phyloP scores from a whole-genome alignment of 2,329 filamentous ascomycete species.

The Diaporthe humulicola region DNA sequence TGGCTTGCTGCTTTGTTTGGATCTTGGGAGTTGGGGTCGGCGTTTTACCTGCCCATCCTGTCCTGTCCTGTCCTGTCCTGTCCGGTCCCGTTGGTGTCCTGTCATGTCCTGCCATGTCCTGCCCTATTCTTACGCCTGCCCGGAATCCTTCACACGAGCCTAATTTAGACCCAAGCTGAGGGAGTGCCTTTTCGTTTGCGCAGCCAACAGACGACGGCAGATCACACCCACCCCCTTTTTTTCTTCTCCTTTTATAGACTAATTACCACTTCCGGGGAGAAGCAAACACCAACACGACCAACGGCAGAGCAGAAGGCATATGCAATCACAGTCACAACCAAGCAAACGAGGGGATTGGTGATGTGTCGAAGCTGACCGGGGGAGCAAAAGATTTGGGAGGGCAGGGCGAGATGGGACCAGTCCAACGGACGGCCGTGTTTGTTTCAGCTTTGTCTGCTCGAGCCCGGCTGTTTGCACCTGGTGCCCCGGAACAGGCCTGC shows the following conservation, averaged over 20 bases:
- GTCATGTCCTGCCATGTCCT: background rate
- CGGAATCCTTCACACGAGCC: constrained; percentile 20
- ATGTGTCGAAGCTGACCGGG: constrained; percentile 8
- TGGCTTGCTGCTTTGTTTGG: constrained; percentile 31
- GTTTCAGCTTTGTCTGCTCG: constrained; percentile 28
- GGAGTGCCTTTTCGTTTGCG: background rate
- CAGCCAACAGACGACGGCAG: constrained; percentile 17
- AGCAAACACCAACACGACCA: constrained; percentile 18
- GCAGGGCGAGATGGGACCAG: background rate
- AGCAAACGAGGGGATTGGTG: background rate
- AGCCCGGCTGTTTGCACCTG: constrained; percentile 30
- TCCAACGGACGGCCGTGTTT: constrained; percentile 2
- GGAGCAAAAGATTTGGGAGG: no score
- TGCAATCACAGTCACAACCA: constrained; percentile 9
- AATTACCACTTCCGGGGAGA: background rate
- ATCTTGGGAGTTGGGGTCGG: constrained; percentile 2
- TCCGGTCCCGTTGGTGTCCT: no score
- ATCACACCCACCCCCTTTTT: constrained; percentile 9
- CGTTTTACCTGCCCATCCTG: constrained; percentile 4
- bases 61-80: background rate
- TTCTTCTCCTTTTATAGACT: no score
- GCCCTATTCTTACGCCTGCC: constrained; percentile 5
- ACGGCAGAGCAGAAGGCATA: background rate
- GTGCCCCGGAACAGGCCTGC: constrained; percentile 4
- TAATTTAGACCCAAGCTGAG: constrained; percentile 28